Conservation (phyloP, 1,284 basidiomycete species). For the Prillingera fragicola region DNA sequence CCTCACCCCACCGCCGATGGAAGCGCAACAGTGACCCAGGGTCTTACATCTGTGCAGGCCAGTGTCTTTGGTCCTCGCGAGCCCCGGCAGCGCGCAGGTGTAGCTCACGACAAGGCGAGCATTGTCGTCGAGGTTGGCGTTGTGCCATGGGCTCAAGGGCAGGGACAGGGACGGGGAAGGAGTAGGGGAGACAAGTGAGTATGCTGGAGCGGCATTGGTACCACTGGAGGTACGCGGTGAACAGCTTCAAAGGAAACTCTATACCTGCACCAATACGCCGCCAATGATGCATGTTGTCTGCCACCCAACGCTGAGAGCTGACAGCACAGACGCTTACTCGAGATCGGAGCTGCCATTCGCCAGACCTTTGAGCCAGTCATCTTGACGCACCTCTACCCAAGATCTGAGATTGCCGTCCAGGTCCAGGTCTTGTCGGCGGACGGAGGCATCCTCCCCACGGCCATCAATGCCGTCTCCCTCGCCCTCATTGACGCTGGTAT, state of each 20-base stretch:
- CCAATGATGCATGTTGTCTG: too few relatives aligned
- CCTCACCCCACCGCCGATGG: constrained; percentile 75
- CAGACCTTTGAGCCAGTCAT: constrained; percentile 94
- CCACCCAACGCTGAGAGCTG: constrained; percentile 3
- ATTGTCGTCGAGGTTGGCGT: constrained; percentile 80
- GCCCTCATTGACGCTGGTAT: constrained; percentile 83
- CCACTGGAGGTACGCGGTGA: too few relatives aligned
- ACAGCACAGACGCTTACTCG: constrained; percentile 68
- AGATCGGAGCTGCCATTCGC: constrained; percentile 79
- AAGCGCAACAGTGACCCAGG: constrained; percentile 75
- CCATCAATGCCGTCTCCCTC: constrained; percentile 90
- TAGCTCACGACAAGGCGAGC: constrained; percentile 72
- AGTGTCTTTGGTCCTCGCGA: constrained; percentile 89
- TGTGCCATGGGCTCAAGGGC: constrained; percentile 77
- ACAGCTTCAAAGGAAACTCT: too few relatives aligned
- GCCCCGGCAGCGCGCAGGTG: constrained; percentile 66
- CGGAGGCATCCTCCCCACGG: constrained; percentile 84
- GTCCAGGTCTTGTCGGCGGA: constrained; percentile 90
- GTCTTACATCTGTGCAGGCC: constrained; percentile 79
- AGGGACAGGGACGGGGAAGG: constrained; percentile 54
- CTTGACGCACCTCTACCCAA: constrained; percentile 82
- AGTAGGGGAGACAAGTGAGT: constrained; percentile 81
- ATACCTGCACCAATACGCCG: too few relatives aligned
- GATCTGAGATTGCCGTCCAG: constrained; percentile 88
- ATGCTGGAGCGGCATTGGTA: neutral